Evolutionary conservation across 805 yeast genomes (phyloP), one percentile per base, ranked within the genome.

Genomic region (Monosporozyma yasuniensis): DNA sequence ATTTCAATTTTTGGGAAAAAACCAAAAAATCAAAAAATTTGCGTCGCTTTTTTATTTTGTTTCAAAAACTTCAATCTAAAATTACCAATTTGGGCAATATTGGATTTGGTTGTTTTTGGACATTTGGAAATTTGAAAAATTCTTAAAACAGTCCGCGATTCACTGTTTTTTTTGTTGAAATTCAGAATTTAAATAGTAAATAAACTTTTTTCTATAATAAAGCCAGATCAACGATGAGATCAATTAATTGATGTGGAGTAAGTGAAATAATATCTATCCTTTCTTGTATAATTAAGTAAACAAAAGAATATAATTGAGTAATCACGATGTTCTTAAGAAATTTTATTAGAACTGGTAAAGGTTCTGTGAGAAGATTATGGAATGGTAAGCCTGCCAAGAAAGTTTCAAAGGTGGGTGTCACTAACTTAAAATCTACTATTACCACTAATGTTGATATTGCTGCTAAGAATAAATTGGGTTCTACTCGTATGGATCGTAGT

Each of bases 361-460:
- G 44, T n/a, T 27, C 44, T 22, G 12, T 42, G 14, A 42, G 28
- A 22, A 23, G 44, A n/a, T 27, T 42, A 27, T 42, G 44, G 44
- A 22, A 22, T 27, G 19, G 44, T n/a, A n/a, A 16, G 22, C 21
- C 28, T 11, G 27, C 44, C 28, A n/a, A 42, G 18, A 12, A 35
- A 35, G 39, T 18, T 2, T 7, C 39, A 6, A 30, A 30, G 10
- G 10, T 30, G 34, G 34, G 34, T 30, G 34, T 12, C 34, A 10
- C 34, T 18, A 35, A 35, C 7, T 16, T 18, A 14, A 35, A 35
- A 32, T 7, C 16, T 10, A 35, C 12, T 18, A 35, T 6, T 3
- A 35, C 22, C 3, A 7, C 7, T 2, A 35, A 16, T 5, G 14
- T 12, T 23, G 27, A 39, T 21, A 21, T 23, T 16, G 23, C 42